Percentiles rank a stretch among this genome's conserved stretches.
Conservation (phyloP, 2,329 filamentous ascomycete genomes). For the Neofusicoccum cordaticola region DNA sequence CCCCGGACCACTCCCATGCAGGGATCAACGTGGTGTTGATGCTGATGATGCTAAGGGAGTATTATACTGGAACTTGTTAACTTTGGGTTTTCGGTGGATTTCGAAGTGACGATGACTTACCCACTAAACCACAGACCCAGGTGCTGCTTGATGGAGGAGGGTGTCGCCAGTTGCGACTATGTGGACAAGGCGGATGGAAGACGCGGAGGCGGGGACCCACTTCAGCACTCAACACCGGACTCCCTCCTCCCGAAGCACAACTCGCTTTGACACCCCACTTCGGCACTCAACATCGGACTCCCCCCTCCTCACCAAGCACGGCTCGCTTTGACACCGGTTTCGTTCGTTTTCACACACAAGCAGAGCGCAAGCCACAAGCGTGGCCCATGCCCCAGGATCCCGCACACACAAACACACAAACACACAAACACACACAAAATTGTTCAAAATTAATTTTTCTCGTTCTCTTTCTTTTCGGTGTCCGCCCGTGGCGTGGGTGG, state of each 20-base stretch:
- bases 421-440: neutral
- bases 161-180: neutral
- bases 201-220: too few species aligned
- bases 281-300: too few species aligned
- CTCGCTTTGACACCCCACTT: too few species aligned
- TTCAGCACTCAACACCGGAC: too few species aligned
- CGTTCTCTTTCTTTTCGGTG: neutral
- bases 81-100: too few species aligned
- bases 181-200: neutral
- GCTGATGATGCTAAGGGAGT: neutral
- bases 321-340: too few species aligned
- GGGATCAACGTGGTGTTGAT: neutral
- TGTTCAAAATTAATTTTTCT: neutral
- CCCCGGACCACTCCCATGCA: slow-evolving; percentile 4
- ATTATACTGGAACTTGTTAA: neutral
- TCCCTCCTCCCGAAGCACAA: too few species aligned
- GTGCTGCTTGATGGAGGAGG: neutral
- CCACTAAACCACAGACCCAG: slow-evolving; percentile 10
- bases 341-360: neutral
- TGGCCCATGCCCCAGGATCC: neutral
- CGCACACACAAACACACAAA: neutral
- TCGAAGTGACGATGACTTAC: neutral
- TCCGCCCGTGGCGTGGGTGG: neutral
- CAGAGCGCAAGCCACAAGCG: neutral
- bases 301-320: too few species aligned